These are phyloP conservation scores for Trichoderma hamatum DNA, from an alignment of 2,329 filamentous ascomycete species.

Conservation along the genomic window DNA sequence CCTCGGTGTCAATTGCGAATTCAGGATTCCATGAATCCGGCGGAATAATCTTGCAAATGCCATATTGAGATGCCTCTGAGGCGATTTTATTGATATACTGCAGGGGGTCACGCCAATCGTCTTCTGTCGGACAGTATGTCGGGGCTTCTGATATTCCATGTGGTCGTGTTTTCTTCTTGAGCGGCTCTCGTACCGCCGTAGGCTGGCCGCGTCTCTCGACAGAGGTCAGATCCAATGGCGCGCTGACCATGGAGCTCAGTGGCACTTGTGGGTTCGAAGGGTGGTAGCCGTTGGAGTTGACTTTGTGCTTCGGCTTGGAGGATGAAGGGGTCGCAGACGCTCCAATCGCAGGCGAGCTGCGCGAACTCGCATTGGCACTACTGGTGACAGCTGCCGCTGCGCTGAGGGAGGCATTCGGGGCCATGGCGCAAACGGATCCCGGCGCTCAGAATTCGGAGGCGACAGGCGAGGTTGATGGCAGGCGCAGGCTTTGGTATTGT, in stretches of 20 bases:
- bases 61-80: conserved; percentile 82
- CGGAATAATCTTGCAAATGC: conserved; percentile 93
- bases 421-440: conserved; percentile 40
- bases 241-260: conserved; percentile 59
- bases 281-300: conserved; percentile 58
- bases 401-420: conserved; percentile 45
- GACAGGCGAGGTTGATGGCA: conserved; percentile 24
- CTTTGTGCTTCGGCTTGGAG: conserved; percentile 55
- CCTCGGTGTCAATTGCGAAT: conserved; percentile 96
- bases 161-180: conserved; percentile 76
- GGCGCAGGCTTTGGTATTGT: neutral
- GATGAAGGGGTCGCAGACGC: conserved; percentile 40
- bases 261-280: conserved; percentile 54
- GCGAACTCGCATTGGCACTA: conserved; percentile 54
- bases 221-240: conserved; percentile 78
- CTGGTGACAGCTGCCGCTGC: conserved; percentile 42
- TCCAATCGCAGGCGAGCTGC: conserved; percentile 55
- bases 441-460: conserved; percentile 15
- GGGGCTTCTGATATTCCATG: conserved; percentile 89
- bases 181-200: conserved; percentile 72
- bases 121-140: conserved; percentile 84
- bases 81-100: conserved; percentile 92
- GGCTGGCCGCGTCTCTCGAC: conserved; percentile 90
- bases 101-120: conserved; percentile 93
- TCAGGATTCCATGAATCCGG: conserved; percentile 92